phyloP scores from a whole-genome alignment of 352 stramenopile genomes.

The Blastocystis sp. region DNA sequence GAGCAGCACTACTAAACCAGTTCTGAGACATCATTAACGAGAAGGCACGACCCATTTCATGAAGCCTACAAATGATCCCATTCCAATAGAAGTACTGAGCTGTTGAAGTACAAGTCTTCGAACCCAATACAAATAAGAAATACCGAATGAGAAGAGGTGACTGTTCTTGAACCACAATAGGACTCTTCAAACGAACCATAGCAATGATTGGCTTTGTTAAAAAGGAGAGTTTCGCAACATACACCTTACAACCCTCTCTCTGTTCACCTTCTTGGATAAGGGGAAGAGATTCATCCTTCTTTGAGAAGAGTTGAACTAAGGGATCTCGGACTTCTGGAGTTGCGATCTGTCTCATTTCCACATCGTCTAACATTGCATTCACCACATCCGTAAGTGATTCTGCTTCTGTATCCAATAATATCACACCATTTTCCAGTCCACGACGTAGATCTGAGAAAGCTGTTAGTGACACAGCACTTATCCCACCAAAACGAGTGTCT shows the following conservation, averaged over 20 bases:
- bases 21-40: slow-evolving; percentile 62
- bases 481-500: background rate
- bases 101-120: slow-evolving; percentile 27
- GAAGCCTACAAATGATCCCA: background rate
- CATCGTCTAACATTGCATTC: slow-evolving; percentile 47
- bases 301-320: slow-evolving; percentile 8
- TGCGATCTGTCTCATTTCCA: background rate
- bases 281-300: background rate
- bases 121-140: slow-evolving; percentile 56
- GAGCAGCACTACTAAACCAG: slow-evolving; percentile 46
- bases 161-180: slow-evolving; percentile 16
- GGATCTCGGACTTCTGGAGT: slow-evolving; percentile 33
- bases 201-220: slow-evolving; percentile 22
- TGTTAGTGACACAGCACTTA: slow-evolving; percentile 49
- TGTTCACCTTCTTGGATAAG: background rate
- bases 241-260: slow-evolving; percentile 57
- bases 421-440: slow-evolving; percentile 37
- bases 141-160: slow-evolving; percentile 11
- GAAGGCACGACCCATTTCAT: slow-evolving; percentile 60
- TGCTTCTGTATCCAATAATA: slow-evolving; percentile 20
- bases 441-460: slow-evolving; percentile 59
- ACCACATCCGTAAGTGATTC: slow-evolving; percentile 21
- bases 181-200: slow-evolving; percentile 11
- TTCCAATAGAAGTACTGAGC: background rate
- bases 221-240: slow-evolving; percentile 7